These are phyloP conservation scores for Coleophoma cylindrospora DNA, from an alignment of 2,329 filamentous ascomycete genomes.

Conservation along the genomic window DNA sequence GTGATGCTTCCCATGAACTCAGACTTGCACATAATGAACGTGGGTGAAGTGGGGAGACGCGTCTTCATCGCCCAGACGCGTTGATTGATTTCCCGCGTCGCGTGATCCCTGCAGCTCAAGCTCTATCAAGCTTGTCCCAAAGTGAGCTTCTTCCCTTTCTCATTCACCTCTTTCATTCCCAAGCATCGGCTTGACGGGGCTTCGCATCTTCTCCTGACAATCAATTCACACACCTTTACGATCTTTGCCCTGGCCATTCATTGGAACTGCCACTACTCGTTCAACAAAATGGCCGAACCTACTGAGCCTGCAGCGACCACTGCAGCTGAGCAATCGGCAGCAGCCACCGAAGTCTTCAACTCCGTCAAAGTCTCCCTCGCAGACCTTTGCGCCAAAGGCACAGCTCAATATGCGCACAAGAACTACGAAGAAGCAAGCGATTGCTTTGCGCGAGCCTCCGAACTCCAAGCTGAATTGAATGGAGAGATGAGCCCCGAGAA, in stretches of 20 bases:
- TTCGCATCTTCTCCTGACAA: not conserved
- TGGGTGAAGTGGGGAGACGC: conserved; percentile 7
- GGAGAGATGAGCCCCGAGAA: conserved; percentile 89
- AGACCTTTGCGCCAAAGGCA: conserved; percentile 75
- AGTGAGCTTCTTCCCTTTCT: not conserved
- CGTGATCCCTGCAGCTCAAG: not conserved
- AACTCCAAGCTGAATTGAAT: conserved; percentile 85
- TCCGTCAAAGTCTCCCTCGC: conserved; percentile 58
- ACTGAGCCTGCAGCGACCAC: conserved; percentile 16
- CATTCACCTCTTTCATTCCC: not conserved
- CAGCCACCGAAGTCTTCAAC: conserved; percentile 22
- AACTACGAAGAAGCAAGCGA: conserved; percentile 84
- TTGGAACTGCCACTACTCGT: not conserved
- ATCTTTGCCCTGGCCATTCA: not conserved
- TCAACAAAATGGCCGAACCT: conserved; percentile 19
- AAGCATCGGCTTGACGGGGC: no score
- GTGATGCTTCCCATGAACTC: not conserved
- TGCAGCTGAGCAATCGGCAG: conserved; percentile 9
- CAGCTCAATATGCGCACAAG: conserved; percentile 82
- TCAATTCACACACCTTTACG: not conserved
- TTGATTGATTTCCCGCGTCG: conserved; percentile 1
- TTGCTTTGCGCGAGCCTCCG: conserved; percentile 80
- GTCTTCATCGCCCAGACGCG: not conserved
- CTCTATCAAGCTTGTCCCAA: not conserved
- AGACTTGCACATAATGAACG: no score